These are phyloP conservation scores for Tricholoma sp. DNA, from an alignment of 768 basidiomycete genomes.

Conservation along the genomic window DNA sequence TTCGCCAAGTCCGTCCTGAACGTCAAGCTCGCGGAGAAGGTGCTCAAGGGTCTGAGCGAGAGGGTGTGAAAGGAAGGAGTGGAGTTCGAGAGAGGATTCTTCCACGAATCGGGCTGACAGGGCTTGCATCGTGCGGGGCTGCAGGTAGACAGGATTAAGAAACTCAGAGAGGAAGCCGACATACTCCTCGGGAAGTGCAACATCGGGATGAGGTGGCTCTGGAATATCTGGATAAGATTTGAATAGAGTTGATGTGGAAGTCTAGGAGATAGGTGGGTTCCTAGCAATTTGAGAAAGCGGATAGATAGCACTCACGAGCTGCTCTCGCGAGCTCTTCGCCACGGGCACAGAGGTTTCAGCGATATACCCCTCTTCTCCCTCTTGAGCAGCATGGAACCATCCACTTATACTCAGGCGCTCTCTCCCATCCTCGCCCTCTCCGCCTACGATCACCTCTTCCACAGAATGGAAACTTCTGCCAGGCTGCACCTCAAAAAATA, in stretches of 20 bases:
- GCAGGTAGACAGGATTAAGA: constrained; percentile 88
- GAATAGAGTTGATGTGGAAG: constrained; percentile 60
- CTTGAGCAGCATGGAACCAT: constrained; percentile 94
- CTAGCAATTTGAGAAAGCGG: constrained; percentile 3
- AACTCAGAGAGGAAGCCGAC: constrained; percentile 74
- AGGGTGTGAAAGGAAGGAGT: constrained; percentile 71
- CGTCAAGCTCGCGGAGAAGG: constrained; percentile 61
- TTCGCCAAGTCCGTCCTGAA: constrained; percentile 55
- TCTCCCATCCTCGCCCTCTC: constrained; percentile 58
- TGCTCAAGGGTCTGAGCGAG: constrained; percentile 66
- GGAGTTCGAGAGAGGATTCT: constrained; percentile 85
- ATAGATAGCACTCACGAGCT: constrained; percentile 64
- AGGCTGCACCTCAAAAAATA: constrained; percentile 91
- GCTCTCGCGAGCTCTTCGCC: constrained; percentile 81
- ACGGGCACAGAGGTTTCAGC: constrained; percentile 39
- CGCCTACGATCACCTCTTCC: constrained; percentile 89
- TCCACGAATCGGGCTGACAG: constrained; percentile 77
- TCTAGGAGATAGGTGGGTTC: constrained; percentile 28
- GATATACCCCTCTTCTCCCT: constrained; percentile 85
- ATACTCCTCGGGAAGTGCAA: constrained; percentile 52
- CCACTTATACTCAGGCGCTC: constrained; percentile 87
- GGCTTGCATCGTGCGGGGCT: constrained; percentile 71
- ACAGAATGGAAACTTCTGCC: constrained; percentile 95
- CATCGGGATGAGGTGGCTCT: constrained; percentile 46
- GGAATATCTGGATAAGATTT: constrained; percentile 43